These are phyloP conservation scores for Kurtzmaniella fragi DNA, from an alignment of 805 yeast species.

Conservation along the genomic window DNA sequence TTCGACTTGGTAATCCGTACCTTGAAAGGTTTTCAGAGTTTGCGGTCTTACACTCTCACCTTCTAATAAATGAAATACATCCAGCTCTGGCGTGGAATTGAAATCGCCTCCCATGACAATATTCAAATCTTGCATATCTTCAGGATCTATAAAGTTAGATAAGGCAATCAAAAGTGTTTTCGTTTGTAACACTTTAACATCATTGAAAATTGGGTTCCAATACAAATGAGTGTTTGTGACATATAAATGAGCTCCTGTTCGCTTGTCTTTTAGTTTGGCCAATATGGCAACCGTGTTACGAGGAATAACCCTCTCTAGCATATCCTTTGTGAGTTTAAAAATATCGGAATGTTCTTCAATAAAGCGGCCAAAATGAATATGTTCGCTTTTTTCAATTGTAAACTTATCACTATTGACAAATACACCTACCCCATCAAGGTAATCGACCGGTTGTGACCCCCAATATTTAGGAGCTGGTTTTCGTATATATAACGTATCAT, in stretches of 20 bases:
- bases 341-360: conserved; percentile 16
- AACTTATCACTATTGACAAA: conserved; percentile 48
- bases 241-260: conserved; percentile 34
- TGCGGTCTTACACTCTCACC: conserved; percentile 14
- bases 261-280: conserved; percentile 42
- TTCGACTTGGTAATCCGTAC: conserved; percentile 5
- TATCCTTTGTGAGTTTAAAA: conserved; percentile 28
- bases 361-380: conserved; percentile 25
- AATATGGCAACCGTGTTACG: conserved; percentile 57
- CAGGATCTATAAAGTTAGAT: conserved; percentile 6
- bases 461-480: conserved; percentile 53
- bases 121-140: conserved; percentile 12
- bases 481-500: conserved; percentile 41
- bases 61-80: conserved; percentile 42
- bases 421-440: conserved; percentile 58
- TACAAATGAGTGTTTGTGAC: conserved; percentile 59
- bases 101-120: conserved; percentile 53
- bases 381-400: conserved; percentile 27
- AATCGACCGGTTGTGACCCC: conserved; percentile 33
- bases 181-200: conserved; percentile 51
- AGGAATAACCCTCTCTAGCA: conserved; percentile 29
- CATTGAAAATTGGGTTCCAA: conserved; percentile 47
- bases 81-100: conserved; percentile 47
- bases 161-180: conserved; percentile 26
- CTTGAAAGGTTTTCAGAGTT: conserved; percentile 3